phyloP scores from a whole-genome alignment of 106 monocot species.

The Chionographis japonica region DNA sequence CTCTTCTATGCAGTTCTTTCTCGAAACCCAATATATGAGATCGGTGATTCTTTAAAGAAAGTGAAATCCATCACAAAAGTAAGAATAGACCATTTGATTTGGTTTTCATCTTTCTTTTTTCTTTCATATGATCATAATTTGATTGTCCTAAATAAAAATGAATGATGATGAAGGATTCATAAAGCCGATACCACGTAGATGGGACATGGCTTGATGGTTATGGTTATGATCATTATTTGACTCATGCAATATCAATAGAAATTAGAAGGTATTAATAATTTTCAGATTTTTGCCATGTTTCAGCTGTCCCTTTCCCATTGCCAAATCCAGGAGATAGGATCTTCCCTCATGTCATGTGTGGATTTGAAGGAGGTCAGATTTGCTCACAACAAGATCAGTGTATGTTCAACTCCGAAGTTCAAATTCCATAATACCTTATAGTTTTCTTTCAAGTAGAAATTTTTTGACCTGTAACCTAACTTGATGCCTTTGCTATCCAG shows the following conservation, averaged over 20 bases:
- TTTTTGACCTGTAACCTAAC: background rate
- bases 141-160: too few relatives aligned
- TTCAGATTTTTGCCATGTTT: background rate
- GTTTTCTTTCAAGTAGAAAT: background rate
- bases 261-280: slow-evolving; percentile 1
- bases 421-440: too few relatives aligned
- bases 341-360: slow-evolving; percentile 49
- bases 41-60: slow-evolving; percentile 58
- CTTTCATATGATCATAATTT: background rate
- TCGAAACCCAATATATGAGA: slow-evolving; percentile 67
- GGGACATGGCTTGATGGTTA: too few relatives aligned
- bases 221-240: background rate
- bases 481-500: too few relatives aligned
- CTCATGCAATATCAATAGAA: background rate
- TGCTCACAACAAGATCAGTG: slow-evolving; percentile 80
- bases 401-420: slow-evolving; percentile 21
- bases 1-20: slow-evolving; percentile 66
- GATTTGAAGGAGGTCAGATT: slow-evolving; percentile 80
- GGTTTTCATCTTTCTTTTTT: background rate
- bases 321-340: slow-evolving; percentile 70
- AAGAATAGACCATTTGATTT: slow-evolving; percentile 20
- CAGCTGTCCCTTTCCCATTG: slow-evolving; percentile 88
- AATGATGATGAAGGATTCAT: too few relatives aligned
- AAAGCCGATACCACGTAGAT: too few relatives aligned
- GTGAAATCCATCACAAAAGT: slow-evolving; percentile 73